Percentiles rank a stretch among this genome's conserved stretches.
Conservation (phyloP, 768 basidiomycete genomes). For the Chalciporus piperatus region DNA sequence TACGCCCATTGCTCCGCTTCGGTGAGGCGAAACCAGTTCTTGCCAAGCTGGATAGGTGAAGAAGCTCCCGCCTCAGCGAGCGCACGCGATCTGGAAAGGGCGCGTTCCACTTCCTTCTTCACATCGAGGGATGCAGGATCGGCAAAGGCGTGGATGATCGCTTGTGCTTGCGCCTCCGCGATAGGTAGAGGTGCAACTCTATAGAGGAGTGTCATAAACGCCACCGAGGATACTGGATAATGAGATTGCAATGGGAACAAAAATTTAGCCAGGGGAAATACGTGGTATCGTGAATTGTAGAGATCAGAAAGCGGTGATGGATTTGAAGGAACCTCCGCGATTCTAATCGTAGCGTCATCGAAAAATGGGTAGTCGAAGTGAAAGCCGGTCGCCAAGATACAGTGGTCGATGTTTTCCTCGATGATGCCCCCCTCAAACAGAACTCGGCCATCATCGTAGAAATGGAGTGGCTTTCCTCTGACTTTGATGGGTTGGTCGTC, state of each 20-base stretch:
- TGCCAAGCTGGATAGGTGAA: conserved; percentile 42
- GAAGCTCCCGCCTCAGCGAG: conserved; percentile 36
- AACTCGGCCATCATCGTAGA: conserved; percentile 44
- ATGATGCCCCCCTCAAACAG: conserved; percentile 57
- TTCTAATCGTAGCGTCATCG: conserved; percentile 32
- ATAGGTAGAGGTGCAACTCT: conserved; percentile 72
- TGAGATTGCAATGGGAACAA: conserved; percentile 57
- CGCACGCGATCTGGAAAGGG: conserved; percentile 47
- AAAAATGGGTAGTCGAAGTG: conserved; percentile 65
- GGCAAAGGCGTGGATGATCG: conserved; percentile 53
- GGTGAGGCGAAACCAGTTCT: conserved; percentile 54
- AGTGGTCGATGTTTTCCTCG: conserved; percentile 56
- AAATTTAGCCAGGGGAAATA: conserved; percentile 72
- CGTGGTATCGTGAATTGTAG: conserved; percentile 60
- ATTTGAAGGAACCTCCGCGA: conserved; percentile 39
- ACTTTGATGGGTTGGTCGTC: conserved; percentile 36
- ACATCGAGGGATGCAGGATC: conserved; percentile 49
- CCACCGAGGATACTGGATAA: conserved; percentile 50
- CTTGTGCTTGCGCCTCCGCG: conserved; percentile 74
- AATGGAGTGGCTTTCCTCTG: conserved; percentile 43
- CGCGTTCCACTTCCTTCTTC: conserved; percentile 44
- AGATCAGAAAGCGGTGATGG: conserved; percentile 51
- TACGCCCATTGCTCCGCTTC: conserved; percentile 64
- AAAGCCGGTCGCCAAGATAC: conserved; percentile 79
- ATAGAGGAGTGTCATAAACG: conserved; percentile 61